phyloP scores from a whole-genome alignment of 1,284 basidiomycete genomes.

The Rhizoctonia solani region DNA sequence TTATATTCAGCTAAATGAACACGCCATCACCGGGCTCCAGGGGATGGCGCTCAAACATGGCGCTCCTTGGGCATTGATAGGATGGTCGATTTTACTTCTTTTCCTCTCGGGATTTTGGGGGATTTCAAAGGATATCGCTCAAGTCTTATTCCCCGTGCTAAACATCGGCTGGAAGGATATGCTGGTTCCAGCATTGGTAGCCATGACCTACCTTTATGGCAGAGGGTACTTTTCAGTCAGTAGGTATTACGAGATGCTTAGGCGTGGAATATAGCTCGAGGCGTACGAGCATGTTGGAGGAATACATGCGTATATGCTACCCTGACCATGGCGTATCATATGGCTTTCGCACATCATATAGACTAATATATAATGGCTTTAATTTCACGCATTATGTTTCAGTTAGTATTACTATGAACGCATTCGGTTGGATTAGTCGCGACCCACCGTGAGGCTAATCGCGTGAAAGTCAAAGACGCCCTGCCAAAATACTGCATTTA shows the following conservation, averaged over 20 bases:
- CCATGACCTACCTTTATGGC: neutral
- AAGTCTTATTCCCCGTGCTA: neutral
- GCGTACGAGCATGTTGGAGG: no score
- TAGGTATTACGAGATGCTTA: neutral
- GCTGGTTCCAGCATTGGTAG: neutral
- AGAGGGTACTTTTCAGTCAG: neutral
- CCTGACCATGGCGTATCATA: no score
- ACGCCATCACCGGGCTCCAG: neutral
- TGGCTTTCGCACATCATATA: no score
- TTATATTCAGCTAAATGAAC: conserved; percentile 19
- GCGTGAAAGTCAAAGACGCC: no score
- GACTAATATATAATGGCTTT: no score
- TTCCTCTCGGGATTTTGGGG: neutral
- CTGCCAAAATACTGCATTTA: no score
- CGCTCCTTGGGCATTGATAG: conserved; percentile 3
- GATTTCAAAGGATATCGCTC: neutral
- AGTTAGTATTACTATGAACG: no score
- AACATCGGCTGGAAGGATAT: neutral
- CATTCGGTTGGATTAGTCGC: no score
- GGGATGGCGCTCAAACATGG: neutral
- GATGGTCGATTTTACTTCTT: neutral
- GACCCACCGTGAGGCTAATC: no score
- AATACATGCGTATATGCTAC: no score
- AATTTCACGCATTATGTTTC: no score
- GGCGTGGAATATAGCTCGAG: no score